A percentile compares a stretch with the other conserved stretches of the same genome.
phyloP scores from a whole-genome alignment of 257 asterid genomes.

The Ocimum tenuiflorum region DNA sequence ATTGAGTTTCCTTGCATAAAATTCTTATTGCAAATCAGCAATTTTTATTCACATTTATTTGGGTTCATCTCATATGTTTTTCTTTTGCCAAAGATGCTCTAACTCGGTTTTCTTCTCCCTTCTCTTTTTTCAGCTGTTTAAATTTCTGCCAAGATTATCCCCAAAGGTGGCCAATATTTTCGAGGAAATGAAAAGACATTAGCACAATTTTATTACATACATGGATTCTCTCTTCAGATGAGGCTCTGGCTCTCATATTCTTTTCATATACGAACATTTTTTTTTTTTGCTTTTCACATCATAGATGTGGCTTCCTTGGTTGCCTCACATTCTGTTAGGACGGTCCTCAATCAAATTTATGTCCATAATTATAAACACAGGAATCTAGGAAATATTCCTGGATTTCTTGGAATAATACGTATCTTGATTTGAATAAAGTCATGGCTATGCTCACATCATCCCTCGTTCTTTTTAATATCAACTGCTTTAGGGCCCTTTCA shows the following conservation, averaged over 20 bases:
- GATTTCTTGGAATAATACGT: background rate
- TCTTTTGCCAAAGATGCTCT: background rate
- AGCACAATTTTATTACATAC: constrained; percentile 16
- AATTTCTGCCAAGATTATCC: constrained; percentile 73
- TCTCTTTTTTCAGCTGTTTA: constrained; percentile 53
- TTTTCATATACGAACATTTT: constrained; percentile 19
- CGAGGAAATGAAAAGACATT: constrained; percentile 82
- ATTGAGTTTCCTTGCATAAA: background rate
- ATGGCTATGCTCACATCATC: background rate
- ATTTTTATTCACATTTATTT: too few species aligned
- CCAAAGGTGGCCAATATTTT: constrained; percentile 68
- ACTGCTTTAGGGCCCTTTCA: too few species aligned
- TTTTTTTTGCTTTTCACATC: background rate
- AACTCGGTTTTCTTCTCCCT: background rate
- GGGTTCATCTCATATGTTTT: background rate
- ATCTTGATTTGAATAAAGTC: background rate
- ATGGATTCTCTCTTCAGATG: constrained; percentile 7
- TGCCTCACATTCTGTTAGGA: background rate
- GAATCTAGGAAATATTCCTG: background rate
- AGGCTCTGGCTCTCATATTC: constrained; percentile 16
- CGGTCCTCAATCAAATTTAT: background rate
- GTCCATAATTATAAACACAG: background rate
- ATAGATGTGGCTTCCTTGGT: background rate
- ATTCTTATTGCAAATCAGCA: background rate
- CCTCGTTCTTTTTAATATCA: background rate